Evolutionary conservation across 805 yeast genomes (phyloP), one percentile per base, ranked within the genome.

Genomic region (Ogataea chonburiensis): DNA sequence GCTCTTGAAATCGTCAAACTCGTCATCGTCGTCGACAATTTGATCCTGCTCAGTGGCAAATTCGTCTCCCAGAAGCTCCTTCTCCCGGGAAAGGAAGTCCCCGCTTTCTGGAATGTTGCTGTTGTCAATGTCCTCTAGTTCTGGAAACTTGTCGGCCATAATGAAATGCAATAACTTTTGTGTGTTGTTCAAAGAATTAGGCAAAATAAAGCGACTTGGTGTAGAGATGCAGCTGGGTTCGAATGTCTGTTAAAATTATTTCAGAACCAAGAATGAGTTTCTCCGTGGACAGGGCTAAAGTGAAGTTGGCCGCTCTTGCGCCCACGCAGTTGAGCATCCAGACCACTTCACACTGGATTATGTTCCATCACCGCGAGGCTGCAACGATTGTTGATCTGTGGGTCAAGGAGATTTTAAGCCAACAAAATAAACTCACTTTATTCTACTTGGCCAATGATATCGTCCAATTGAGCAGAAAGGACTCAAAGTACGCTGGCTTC

Each of bases 141-240:
- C 87, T 31, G 94, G 93, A 59, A 77, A 83, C 62, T 81, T 81
- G 45, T 84, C 91, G 37, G 86, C 77, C 86, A 81, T 81, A 30
- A 12, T 48, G 37, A 18, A 8, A 13, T 12, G 11, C 14, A 11
- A 17, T 29, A 13, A 28, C 16, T 22, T 28, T 24, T 19, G 13
- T 35, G 33, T 35, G 39, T 24, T 35, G 34, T 35, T 24, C 23
- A 28, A 25, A 19, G 28, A 16, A 31, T n/a, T 23, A 20, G 18
- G 23, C 17, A 24, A 16, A 12, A 10, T 10, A 12, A 17, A 1
- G 12, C 10, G 12, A n/a, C n/a, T 19, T 18, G 35, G 35, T 31
- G 35, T 23, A 31, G 14, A 17, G 35, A 23, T 31, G 21, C n/a
- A n/a, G n/a, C n/a, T n/a, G n/a, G n/a, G n/a, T n/a, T n/a, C n/a